A percentile compares a stretch with the other conserved stretches of the same genome.
phyloP scores from a whole-genome alignment of 257 asterid genomes.

The Lithospermum erythrorhizon region DNA sequence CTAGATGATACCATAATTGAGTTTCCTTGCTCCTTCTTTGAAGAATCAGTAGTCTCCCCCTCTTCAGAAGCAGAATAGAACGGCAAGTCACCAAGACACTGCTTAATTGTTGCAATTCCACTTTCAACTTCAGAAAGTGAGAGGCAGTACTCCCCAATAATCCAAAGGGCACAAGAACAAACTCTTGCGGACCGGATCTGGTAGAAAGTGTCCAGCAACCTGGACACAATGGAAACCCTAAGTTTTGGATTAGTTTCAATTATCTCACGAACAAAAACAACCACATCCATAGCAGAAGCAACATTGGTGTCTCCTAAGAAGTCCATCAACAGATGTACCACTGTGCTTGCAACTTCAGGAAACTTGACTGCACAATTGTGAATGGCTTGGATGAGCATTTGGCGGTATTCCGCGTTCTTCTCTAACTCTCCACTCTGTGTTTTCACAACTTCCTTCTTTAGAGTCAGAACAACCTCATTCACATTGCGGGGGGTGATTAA shows the following conservation, averaged over 20 bases:
- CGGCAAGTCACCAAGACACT: conserved; percentile 90
- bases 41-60: conserved; percentile 59
- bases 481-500: conserved; percentile 76
- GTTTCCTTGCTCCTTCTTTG: conserved; percentile 59
- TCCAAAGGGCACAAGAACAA: conserved; percentile 94
- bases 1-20: conserved; percentile 82
- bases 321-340: conserved; percentile 91
- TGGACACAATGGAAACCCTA: conserved; percentile 76
- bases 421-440: conserved; percentile 88
- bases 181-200: conserved; percentile 92
- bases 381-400: conserved; percentile 93
- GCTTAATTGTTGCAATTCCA: conserved; percentile 74
- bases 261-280: conserved; percentile 76
- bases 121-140: conserved; percentile 90
- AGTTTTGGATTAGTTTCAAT: conserved; percentile 85
- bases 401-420: conserved; percentile 90
- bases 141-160: conserved; percentile 76
- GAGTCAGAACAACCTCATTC: conserved; percentile 77
- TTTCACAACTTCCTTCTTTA: conserved; percentile 93
- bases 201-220: conserved; percentile 83
- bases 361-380: conserved; percentile 92
- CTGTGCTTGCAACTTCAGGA: conserved; percentile 96
- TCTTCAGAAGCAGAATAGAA: conserved; percentile 72
- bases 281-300: conserved; percentile 87
- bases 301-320: conserved; percentile 93